These are phyloP conservation scores for Nectriaceae sp. DNA, from an alignment of 2,329 filamentous ascomycete species.

Conservation along the genomic window DNA sequence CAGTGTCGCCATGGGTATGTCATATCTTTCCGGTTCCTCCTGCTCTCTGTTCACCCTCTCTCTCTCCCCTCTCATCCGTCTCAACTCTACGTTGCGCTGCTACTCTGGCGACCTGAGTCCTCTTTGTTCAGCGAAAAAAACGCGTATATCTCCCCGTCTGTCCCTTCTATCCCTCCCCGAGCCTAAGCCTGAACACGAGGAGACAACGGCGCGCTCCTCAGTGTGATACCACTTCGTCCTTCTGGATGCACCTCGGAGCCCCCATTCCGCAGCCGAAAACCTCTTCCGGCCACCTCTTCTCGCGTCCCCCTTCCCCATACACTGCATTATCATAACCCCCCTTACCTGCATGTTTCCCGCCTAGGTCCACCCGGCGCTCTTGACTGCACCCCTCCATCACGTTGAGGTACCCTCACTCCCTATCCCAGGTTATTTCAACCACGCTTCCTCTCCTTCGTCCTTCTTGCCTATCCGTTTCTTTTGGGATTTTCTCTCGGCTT, in stretches of 20 bases:
- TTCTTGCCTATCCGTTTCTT: slow-evolving; percentile 25
- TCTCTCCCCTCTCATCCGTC: slow-evolving; percentile 1
- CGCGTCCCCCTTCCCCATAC: slow-evolving; percentile 34
- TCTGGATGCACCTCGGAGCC: slow-evolving; percentile 35
- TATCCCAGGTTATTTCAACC: slow-evolving; percentile 37
- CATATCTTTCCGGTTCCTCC: slow-evolving; percentile 25
- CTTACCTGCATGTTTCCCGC: slow-evolving; percentile 49
- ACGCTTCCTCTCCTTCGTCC: slow-evolving; percentile 18
- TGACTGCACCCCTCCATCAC: slow-evolving; percentile 39
- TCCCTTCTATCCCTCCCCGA: background rate
- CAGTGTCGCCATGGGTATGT: slow-evolving; percentile 31
- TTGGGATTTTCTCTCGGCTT: slow-evolving; percentile 24
- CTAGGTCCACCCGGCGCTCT: slow-evolving; percentile 45
- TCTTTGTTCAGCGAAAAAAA: too few species aligned
- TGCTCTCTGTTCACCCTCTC: slow-evolving; percentile 25
- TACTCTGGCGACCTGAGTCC: too few species aligned
- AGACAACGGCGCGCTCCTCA: slow-evolving; percentile 25
- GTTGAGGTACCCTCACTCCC: slow-evolving; percentile 32
- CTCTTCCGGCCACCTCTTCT: slow-evolving; percentile 30
- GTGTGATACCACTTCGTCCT: slow-evolving; percentile 34
- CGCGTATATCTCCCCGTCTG: background rate
- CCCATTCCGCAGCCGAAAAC: slow-evolving; percentile 33
- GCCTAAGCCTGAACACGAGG: background rate
- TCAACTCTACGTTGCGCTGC: background rate
- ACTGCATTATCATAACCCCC: slow-evolving; percentile 38